These are phyloP conservation scores for Phytopythium cucurbitacearum DNA, from an alignment of 352 stramenopile species.

Conservation along the genomic window DNA sequence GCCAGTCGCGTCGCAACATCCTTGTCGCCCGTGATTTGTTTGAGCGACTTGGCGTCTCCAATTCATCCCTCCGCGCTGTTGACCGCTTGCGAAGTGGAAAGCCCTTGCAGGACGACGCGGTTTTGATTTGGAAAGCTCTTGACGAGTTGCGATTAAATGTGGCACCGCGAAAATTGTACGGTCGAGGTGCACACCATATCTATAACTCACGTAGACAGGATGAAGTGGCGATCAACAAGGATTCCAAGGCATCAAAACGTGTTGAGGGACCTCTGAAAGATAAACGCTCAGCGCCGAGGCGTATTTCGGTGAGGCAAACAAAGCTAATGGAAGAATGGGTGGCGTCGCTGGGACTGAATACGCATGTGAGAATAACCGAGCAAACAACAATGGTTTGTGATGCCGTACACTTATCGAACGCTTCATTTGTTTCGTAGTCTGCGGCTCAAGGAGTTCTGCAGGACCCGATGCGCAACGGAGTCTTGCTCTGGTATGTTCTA, in stretches of 20 bases:
- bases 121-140: background rate
- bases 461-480: constrained; percentile 32
- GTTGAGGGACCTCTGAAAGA: background rate
- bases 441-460: constrained; percentile 16
- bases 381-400: too few relatives aligned
- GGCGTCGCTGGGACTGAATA: constrained; percentile 9
- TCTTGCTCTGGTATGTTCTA: constrained; percentile 25
- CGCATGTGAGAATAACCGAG: constrained; percentile 5
- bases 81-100: background rate
- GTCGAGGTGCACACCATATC: too few relatives aligned
- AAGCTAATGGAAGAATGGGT: constrained; percentile 26
- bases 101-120: background rate
- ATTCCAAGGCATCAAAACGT: too few relatives aligned
- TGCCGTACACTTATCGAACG: too few relatives aligned
- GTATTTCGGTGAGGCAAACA: constrained; percentile 16
- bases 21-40: constrained; percentile 10
- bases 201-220: too few relatives aligned
- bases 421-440: constrained; percentile 2
- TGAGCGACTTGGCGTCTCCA: background rate
- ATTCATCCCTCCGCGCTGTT: background rate
- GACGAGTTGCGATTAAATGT: background rate
- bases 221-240: too few relatives aligned
- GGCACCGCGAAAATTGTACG: too few relatives aligned
- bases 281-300: background rate
- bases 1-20: constrained; percentile 12